These are phyloP conservation scores for Lachnellula suecica DNA, from an alignment of 2,329 filamentous ascomycete species.

Conservation along the genomic window DNA sequence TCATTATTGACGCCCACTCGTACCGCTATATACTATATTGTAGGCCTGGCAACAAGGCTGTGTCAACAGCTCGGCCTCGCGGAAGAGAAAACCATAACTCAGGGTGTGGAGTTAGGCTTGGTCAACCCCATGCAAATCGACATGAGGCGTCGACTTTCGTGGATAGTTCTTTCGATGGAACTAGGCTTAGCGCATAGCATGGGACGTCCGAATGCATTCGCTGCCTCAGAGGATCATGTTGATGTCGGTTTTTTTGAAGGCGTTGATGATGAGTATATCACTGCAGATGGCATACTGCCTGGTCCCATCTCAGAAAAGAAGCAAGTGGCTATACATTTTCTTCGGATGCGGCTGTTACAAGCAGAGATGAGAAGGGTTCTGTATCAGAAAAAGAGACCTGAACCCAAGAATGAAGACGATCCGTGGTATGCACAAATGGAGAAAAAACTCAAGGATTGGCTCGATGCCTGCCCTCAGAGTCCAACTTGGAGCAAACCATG, in stretches of 20 bases:
- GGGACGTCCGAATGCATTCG: conserved; percentile 83
- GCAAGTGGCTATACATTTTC: conserved; percentile 86
- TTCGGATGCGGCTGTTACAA: conserved; percentile 85
- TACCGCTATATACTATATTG: conserved; percentile 89
- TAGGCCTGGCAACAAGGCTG: conserved; percentile 83
- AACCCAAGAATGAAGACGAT: conserved; percentile 76
- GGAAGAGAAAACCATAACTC: conserved; percentile 82
- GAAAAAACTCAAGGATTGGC: conserved; percentile 76
- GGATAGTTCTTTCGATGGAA: conserved; percentile 88
- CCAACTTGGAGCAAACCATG: conserved; percentile 74
- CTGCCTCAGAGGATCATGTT: conserved; percentile 77
- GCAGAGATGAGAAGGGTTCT: conserved; percentile 83
- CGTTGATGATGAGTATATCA: conserved; percentile 82
- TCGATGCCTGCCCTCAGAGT: conserved; percentile 71
- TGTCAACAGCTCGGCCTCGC: conserved; percentile 86
- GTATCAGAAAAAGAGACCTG: conserved; percentile 78
- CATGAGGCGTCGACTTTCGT: conserved; percentile 83
- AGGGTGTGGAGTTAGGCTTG: conserved; percentile 52
- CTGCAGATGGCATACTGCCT: conserved; percentile 68
- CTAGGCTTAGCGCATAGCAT: conserved; percentile 84
- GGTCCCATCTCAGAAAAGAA: conserved; percentile 79
- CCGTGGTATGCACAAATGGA: conserved; percentile 86
- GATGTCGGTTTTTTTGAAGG: conserved; percentile 83
- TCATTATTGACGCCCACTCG: conserved; percentile 89
- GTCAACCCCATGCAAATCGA: conserved; percentile 77